Evolutionary conservation across 441 rosid species (phyloP), one percentile per base, ranked within the genome.

Genomic region (Mallotus repandus): DNA sequence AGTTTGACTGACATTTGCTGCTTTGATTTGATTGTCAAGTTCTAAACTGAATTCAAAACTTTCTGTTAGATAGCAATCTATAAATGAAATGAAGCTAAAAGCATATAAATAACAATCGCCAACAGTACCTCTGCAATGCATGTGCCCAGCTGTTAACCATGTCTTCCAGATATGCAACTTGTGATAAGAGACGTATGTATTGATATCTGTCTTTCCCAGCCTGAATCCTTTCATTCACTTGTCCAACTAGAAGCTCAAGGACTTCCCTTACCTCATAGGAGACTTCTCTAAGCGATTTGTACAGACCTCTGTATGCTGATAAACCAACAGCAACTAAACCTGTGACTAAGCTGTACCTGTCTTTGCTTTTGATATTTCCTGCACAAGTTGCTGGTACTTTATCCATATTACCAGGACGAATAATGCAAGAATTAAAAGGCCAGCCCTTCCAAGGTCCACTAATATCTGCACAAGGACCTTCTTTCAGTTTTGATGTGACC

Each of bases 121-220:
- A 68, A 53, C 38, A 70, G 58, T 88, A 96, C 98, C 99, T 89
- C 75, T 88, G 93, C 82, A 96, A 82, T 45, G 91, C 80, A 87
- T 88, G 86, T 25, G 83, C 97, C 99, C 98, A 96, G 86, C 86
- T 86, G 77, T 87, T 91, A 62, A 96, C 97, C 86, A 93, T 76
- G 84, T 96, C 99, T 72, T 93, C 99, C 76, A 96, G 78, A 82
- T 87, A 90, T 52, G 99, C 98, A 79, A 93, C 97, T 87, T 93
- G 97, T 19, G 98, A 96, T 66, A 96, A 82, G 71, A 96, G 85
- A 70, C 91, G 91, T 70, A 87, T 73, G 81, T 88, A 96, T 59
- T 78, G 91, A 79, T 85, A 84, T 84, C 88, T 83, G 78, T 96
- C 94, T 83, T 93, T 93, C 62, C 99, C 98, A 75, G 90, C 90